Conservation (phyloP, 768 basidiomycete species). For the Sutorius australiensis region DNA sequence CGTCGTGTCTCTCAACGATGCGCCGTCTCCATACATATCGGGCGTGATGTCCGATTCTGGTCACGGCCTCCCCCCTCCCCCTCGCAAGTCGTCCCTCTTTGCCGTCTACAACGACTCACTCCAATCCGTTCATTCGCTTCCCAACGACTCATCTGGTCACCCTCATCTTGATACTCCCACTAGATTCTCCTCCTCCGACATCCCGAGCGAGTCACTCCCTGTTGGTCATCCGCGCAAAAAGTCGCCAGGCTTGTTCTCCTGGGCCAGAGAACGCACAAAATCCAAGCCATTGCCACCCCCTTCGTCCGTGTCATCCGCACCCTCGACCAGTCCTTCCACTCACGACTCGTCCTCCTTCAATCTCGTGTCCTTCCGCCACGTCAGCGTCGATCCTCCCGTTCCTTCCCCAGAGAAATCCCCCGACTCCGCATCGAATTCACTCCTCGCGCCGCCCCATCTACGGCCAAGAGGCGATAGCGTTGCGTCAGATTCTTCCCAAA, state of each 20-base stretch:
- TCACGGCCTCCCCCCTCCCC: slow-evolving; percentile 49
- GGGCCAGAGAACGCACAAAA: slow-evolving; percentile 38
- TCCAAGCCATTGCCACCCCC: slow-evolving; percentile 27
- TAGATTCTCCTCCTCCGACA: slow-evolving; percentile 14
- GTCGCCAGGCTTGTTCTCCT: slow-evolving; percentile 35
- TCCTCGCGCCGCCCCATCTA: slow-evolving; percentile 38
- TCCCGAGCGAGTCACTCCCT: slow-evolving; percentile 11
- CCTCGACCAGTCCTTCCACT: slow-evolving; percentile 19
- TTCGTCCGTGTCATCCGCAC: slow-evolving; percentile 33
- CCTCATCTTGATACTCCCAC: slow-evolving; percentile 18
- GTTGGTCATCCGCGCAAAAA: slow-evolving; percentile 27
- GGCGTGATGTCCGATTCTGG: slow-evolving; percentile 44
- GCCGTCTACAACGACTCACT: slow-evolving; percentile 48
- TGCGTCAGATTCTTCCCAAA: slow-evolving; percentile 63
- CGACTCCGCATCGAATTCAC: slow-evolving; percentile 22
- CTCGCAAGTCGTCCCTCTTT: slow-evolving; percentile 63
- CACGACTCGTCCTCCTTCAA: slow-evolving; percentile 51
- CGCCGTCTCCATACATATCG: slow-evolving; percentile 32
- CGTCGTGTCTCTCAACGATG: slow-evolving; percentile 21
- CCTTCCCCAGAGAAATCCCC: slow-evolving; percentile 15
- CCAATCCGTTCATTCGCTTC: slow-evolving; percentile 60
- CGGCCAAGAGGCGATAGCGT: slow-evolving; percentile 57
- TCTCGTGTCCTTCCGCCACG: slow-evolving; percentile 70
- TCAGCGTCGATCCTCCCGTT: slow-evolving; percentile 45
- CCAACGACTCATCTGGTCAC: slow-evolving; percentile 33